Percentiles rank a stretch among this genome's conserved stretches.
Conservation (phyloP, 2,329 filamentous ascomycete genomes). For the Sclerotinia borealis region DNA sequence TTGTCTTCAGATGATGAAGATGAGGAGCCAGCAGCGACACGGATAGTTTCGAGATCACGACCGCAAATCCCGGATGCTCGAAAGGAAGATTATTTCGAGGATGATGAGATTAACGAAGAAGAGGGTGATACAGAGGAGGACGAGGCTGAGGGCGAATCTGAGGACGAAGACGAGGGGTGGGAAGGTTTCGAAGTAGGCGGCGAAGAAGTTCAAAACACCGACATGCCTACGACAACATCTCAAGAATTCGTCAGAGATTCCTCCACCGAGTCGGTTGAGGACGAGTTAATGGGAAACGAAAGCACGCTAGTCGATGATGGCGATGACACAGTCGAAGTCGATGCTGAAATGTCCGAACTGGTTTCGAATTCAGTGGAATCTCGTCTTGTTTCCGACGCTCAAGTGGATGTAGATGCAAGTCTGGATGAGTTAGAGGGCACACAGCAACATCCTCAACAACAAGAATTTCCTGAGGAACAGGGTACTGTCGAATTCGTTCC, state of each 20-base stretch:
- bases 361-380: background rate
- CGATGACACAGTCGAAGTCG: background rate
- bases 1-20: conserved; percentile 29
- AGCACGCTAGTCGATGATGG: background rate
- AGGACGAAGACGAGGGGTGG: conserved; percentile 11
- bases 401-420: background rate
- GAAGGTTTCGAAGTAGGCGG: background rate
- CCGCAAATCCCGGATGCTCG: background rate
- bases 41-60: conserved; percentile 27
- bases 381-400: background rate
- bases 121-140: conserved; percentile 9
- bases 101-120: conserved; percentile 13
- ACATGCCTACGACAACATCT: background rate
- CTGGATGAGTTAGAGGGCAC: background rate
- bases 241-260: background rate
- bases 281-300: background rate
- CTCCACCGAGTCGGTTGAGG: background rate
- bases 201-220: background rate
- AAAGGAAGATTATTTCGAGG: background rate
- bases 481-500: background rate
- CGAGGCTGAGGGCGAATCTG: conserved; percentile 5
- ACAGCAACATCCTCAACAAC: background rate
- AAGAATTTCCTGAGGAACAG: background rate
- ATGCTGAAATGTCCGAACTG: background rate
- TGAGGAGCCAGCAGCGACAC: background rate